Conservation (phyloP, 306 rosid genomes). For the Cyamopsis tetragonoloba region DNA sequence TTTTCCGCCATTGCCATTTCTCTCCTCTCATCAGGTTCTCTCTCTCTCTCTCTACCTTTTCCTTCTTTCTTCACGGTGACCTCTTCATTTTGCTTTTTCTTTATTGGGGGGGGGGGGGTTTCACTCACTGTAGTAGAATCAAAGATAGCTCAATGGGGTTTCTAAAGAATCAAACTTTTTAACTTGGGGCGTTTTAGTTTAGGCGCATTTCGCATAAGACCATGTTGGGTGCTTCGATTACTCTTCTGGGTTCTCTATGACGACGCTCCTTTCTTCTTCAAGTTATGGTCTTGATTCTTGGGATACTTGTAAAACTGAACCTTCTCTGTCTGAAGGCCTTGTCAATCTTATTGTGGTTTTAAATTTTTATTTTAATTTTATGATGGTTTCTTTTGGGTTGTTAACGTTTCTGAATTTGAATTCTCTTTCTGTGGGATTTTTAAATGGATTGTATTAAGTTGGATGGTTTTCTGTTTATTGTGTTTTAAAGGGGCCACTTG, state of each 20-base stretch:
- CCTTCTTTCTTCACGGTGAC: neutral
- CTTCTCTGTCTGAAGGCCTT: slow-evolving; percentile 12
- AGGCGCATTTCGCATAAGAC: slow-evolving; percentile 20
- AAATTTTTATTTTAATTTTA: slow-evolving; percentile 9
- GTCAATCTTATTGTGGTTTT: slow-evolving; percentile 15
- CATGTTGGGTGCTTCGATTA: neutral
- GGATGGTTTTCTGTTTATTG: slow-evolving; percentile 23
- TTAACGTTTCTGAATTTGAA: slow-evolving; percentile 21
- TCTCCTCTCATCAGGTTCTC: slow-evolving; percentile 45
- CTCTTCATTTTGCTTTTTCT: slow-evolving; percentile 21
- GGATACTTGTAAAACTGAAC: neutral
- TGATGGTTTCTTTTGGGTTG: slow-evolving; percentile 16
- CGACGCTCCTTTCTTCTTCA: neutral
- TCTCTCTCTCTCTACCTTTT: slow-evolving; percentile 9
- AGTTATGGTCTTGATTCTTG: slow-evolving; percentile 14
- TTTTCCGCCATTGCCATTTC: slow-evolving; percentile 44
- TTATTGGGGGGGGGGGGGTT: slow-evolving; percentile 13
- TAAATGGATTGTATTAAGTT: slow-evolving; percentile 36
- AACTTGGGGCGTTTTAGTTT: slow-evolving; percentile 21
- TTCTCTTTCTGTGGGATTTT: slow-evolving; percentile 33
- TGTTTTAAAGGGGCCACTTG: slow-evolving; percentile 28
- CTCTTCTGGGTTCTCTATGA: too few relatives aligned
- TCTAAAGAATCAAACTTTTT: slow-evolving; percentile 41
- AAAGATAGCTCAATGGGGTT: slow-evolving; percentile 26
- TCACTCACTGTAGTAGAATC: slow-evolving; percentile 7